phyloP scores from a whole-genome alignment of 2,329 filamentous ascomycete genomes.

The Neospermospora avenae region DNA sequence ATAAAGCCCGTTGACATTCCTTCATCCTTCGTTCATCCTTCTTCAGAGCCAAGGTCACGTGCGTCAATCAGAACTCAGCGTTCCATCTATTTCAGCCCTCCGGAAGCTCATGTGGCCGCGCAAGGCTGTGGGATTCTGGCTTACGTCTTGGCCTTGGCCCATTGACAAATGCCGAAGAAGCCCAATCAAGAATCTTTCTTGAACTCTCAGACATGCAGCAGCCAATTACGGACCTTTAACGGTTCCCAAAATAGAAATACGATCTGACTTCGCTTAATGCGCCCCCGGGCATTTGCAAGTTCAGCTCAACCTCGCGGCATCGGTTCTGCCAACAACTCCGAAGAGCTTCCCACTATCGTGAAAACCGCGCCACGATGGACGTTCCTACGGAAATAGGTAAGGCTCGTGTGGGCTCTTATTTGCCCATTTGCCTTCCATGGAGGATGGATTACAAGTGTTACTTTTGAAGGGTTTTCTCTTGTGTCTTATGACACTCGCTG shows the following conservation, averaged over 20 bases:
- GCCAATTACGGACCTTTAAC: neutral
- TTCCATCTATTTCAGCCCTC: neutral
- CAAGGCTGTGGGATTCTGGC: constrained; percentile 2
- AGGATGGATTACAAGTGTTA: neutral
- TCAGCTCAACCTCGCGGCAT: neutral
- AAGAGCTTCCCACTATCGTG: neutral
- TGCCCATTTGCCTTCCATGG: neutral
- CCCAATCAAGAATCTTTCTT: neutral
- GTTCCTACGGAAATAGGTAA: neutral
- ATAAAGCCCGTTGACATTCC: neutral
- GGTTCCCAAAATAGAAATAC: neutral
- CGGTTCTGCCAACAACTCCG: neutral
- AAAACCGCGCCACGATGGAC: constrained; percentile 5
- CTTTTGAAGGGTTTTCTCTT: constrained; percentile 1
- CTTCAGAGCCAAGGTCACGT: neutral
- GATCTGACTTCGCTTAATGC: neutral
- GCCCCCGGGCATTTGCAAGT: neutral
- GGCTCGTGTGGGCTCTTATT: neutral
- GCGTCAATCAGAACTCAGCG: neutral
- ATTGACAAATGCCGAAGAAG: neutral
- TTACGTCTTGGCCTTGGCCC: constrained; percentile 2
- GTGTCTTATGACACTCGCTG: neutral
- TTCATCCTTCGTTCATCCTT: constrained; percentile 1
- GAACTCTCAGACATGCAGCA: neutral
- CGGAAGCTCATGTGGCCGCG: neutral